Conservation (phyloP, 352 stramenopile species). For the Pythium sukuiense region DNA sequence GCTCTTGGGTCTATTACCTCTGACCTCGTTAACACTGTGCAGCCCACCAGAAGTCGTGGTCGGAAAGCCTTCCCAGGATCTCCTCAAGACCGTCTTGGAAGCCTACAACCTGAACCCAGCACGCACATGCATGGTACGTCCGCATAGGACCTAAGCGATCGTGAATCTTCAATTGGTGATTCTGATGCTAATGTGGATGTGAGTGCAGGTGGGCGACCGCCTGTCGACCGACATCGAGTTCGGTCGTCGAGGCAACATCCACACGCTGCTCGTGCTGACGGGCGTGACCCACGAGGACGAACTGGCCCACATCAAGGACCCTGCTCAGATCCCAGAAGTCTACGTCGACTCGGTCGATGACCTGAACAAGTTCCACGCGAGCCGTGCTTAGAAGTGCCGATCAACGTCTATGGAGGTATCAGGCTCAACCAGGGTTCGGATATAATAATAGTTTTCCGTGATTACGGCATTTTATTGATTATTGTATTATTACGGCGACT, state of each 20-base stretch:
- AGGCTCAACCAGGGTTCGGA: too few relatives aligned
- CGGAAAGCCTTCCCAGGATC: conserved; percentile 81
- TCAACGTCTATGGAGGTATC: too few relatives aligned
- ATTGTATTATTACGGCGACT: too few relatives aligned
- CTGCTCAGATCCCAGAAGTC: conserved; percentile 58
- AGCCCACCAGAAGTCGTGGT: conserved; percentile 72
- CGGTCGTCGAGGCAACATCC: conserved; percentile 60
- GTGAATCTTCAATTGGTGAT: not conserved
- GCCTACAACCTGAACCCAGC: conserved; percentile 65
- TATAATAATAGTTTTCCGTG: too few relatives aligned
- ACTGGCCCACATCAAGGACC: conserved; percentile 48
- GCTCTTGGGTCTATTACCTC: too few relatives aligned
- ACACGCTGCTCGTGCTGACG: conserved; percentile 77
- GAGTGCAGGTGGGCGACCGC: conserved; percentile 68
- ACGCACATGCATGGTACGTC: conserved; percentile 73
- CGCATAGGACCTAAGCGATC: too few relatives aligned
- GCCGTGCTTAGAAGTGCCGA: conserved; percentile 16
- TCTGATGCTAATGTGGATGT: not conserved
- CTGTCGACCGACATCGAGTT: conserved; percentile 87
- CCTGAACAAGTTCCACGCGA: conserved; percentile 64
- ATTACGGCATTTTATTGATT: too few relatives aligned
- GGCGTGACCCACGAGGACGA: conserved; percentile 67
- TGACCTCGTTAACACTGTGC: not conserved
- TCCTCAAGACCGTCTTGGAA: conserved; percentile 77
- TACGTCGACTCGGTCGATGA: conserved; percentile 72